These are phyloP conservation scores for Ramaria sp. DNA, from an alignment of 768 basidiomycete species.

Conservation along the genomic window DNA sequence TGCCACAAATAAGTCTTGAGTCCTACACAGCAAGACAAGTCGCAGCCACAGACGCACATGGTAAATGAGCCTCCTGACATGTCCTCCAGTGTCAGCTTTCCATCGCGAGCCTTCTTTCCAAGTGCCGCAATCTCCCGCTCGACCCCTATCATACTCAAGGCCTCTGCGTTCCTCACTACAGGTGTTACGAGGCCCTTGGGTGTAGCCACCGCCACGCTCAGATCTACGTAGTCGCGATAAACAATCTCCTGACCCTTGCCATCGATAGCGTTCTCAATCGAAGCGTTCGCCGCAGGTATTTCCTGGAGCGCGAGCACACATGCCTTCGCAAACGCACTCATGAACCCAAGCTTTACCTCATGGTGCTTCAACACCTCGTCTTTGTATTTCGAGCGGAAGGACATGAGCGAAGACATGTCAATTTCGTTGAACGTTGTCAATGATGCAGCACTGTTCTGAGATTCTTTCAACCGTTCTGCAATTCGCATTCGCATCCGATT, in stretches of 20 bases:
- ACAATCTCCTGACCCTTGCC: slow-evolving; percentile 76
- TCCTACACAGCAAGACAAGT: not conserved
- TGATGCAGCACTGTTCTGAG: slow-evolving; percentile 93
- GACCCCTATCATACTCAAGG: slow-evolving; percentile 78
- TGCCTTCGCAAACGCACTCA: slow-evolving; percentile 93
- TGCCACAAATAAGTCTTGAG: slow-evolving; percentile 19
- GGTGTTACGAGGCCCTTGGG: slow-evolving; percentile 97
- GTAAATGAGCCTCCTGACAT: slow-evolving; percentile 99
- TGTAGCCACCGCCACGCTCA: slow-evolving; percentile 93
- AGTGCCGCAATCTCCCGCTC: slow-evolving; percentile 87
- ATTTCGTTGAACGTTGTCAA: slow-evolving; percentile 99
- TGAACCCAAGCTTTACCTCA: slow-evolving; percentile 95
- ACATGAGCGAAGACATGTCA: slow-evolving; percentile 94
- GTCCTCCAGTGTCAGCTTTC: slow-evolving; percentile 93
- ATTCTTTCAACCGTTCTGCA: slow-evolving; percentile 94
- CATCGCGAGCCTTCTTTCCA: slow-evolving; percentile 91
- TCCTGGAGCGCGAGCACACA: slow-evolving; percentile 76
- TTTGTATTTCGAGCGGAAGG: slow-evolving; percentile 91
- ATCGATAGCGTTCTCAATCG: slow-evolving; percentile 54
- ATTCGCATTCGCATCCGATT: slow-evolving; percentile 96
- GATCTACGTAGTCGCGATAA: slow-evolving; percentile 84
- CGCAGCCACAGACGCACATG: slow-evolving; percentile 52
- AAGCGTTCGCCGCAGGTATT: slow-evolving; percentile 89
- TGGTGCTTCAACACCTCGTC: slow-evolving; percentile 82
- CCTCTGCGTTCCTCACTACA: slow-evolving; percentile 84